phyloP scores from a whole-genome alignment of 2,329 filamentous ascomycete genomes.

The Rhexocercosporidium sp. region DNA sequence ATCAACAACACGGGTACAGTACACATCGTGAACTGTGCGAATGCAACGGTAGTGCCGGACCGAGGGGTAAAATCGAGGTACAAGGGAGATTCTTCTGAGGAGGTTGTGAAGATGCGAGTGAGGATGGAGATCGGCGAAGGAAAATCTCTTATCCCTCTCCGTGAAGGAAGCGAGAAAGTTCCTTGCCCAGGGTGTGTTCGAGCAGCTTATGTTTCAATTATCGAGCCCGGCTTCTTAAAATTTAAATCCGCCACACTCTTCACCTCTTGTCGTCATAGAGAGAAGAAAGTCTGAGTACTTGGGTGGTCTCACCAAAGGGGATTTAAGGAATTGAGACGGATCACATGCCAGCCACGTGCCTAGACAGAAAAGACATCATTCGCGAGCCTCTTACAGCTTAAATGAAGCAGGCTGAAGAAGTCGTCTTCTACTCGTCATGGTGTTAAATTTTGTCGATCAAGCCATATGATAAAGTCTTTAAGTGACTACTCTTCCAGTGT shows the following conservation, averaged over 20 bases:
- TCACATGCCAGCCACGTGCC: neutral
- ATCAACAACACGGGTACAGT: neutral
- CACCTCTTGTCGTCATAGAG: neutral
- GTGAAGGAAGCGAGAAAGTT: neutral
- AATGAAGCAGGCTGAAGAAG: slow-evolving; percentile 32
- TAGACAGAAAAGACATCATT: neutral
- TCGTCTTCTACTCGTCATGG: slow-evolving; percentile 42
- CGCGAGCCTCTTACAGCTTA: slow-evolving; percentile 31
- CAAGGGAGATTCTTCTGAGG: neutral
- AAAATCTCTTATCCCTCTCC: neutral
- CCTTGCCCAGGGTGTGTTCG: neutral
- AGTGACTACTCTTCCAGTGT: too few species aligned
- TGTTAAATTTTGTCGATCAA: slow-evolving; percentile 34
- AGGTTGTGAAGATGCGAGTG: neutral
- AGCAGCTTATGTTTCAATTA: neutral
- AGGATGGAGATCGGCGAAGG: neutral
- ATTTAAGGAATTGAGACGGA: neutral
- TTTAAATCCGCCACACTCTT: neutral
- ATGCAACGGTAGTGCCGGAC: neutral
- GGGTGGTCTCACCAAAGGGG: neutral
- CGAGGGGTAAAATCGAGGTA: neutral
- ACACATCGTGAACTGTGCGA: neutral
- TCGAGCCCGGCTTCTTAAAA: neutral
- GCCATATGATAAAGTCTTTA: too few species aligned
- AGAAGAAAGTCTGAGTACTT: neutral